Percentiles rank a stretch among this genome's conserved stretches.
Evolutionary conservation across 2,329 filamentous ascomycete genomes (phyloP).

Genomic region (Phialophora tarda): DNA sequence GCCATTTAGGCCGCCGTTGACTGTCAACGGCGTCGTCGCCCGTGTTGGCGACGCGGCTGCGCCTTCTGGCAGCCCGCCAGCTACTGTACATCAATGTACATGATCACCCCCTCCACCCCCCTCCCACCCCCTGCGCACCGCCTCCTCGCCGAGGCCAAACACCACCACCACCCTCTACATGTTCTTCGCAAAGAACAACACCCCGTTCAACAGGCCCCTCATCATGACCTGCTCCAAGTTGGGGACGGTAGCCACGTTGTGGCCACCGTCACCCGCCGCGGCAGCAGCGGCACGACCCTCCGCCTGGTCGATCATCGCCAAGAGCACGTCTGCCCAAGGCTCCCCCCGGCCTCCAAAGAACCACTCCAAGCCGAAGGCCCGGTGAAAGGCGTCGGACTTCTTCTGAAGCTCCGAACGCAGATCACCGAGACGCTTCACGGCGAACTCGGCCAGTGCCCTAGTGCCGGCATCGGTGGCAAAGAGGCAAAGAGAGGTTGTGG

Average conservation of each 20-base stretch:
- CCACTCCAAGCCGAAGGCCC: constrained; percentile 25
- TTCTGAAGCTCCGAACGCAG: constrained; percentile 22
- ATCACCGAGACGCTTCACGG: constrained; percentile 14
- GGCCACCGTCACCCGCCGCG: not conserved
- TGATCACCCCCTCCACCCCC: not conserved
- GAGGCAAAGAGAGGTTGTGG: constrained; percentile 31
- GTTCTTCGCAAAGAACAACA: constrained; percentile 11
- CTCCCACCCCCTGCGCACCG: not conserved
- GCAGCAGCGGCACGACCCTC: constrained; percentile 2
- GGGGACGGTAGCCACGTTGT: not conserved
- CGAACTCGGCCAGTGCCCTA: constrained; percentile 9
- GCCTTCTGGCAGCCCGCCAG: not conserved
- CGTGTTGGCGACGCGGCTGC: not conserved
- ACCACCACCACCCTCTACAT: not conserved
- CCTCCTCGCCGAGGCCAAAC: not conserved
- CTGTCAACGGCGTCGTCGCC: not conserved
- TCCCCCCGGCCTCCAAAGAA: constrained; percentile 25
- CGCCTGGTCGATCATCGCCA: constrained; percentile 32
- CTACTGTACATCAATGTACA: constrained; percentile 18
- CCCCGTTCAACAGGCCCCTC: constrained; percentile 5
- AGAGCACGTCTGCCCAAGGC: constrained; percentile 32
- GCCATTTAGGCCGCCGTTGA: not conserved
- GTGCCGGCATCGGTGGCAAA: constrained; percentile 13
- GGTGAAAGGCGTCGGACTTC: constrained; percentile 29
- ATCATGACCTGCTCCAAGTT: constrained; percentile 6